Base-by-base conservation (phyloP, 805 yeast species). In the Candida koratica region DNA sequence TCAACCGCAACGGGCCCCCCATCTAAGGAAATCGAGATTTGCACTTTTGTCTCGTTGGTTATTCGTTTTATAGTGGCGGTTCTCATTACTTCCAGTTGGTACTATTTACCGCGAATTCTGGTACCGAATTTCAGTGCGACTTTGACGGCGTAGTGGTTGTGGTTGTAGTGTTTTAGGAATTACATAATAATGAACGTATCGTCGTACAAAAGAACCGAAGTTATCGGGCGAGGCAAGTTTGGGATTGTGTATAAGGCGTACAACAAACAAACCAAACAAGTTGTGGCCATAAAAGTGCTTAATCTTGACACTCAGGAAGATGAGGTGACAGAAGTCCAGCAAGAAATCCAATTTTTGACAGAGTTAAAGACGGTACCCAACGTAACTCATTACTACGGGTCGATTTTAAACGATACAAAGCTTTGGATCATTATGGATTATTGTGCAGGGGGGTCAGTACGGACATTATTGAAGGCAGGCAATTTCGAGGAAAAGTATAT, bases 371-470 rank as follows among this genome's bases (percentile, higher is more conserved):
- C 77, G 37, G 84, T 84, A 12, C 93, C 94, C n/a, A 93, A 93
- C 50, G 86, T 93, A 36, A 88, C 96, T 3, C 89, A 83, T 44
- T 93, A 93, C 60, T 85, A 84, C 53, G 97, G 96, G 0, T 83
- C 95, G 0, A 82, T 83, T 46, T 61, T 94, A 18, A 77, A 80
- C 43, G 97, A 90, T 32, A 83, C 96, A n/a, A 81, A 84, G 51
- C 68, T 93, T 24, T 93, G 98, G 97, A 89, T 93, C 56, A 79
- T 93, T 40, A 93, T 93, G 97, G 99, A 93, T 53, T 78, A 84
- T 52, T 90, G 97, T 60, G 93, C 95, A 1, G 99, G 98, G 11
- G 99, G 99, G 0, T 84, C 95, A 1, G 76, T 86, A 38, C 71
- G 98, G 44, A 85, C 96, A 2, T 64, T 93, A 30, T 61, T 90